Conservation (phyloP, 192 early-diverging fungal genomes). For the Podila verticillata region DNA sequence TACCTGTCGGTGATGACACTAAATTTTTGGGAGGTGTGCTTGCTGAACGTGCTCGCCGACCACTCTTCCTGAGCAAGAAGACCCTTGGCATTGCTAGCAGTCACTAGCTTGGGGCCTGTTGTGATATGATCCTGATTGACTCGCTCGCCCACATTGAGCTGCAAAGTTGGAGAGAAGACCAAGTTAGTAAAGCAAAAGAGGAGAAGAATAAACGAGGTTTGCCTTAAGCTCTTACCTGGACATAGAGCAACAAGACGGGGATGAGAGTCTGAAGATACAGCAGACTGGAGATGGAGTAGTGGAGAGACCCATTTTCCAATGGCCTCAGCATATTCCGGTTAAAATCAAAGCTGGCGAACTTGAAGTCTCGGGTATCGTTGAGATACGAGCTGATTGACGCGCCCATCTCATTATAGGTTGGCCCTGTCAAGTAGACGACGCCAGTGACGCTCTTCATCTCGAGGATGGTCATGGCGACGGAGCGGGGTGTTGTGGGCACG, state of each 20-base stretch:
- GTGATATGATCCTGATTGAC: conserved; percentile 21
- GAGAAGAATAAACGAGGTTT: not conserved
- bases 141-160: conserved; percentile 32
- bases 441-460: conserved; percentile 11
- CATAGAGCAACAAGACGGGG: conserved; percentile 22
- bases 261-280: conserved; percentile 33
- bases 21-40: not conserved
- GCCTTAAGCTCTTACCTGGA: conserved; percentile 15
- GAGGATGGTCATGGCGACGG: not conserved
- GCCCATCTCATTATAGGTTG: conserved; percentile 6
- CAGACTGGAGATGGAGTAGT: conserved; percentile 38
- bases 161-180: not conserved
- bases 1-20: conserved; percentile 40
- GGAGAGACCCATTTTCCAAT: not conserved
- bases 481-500: not conserved
- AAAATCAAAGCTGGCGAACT: conserved; percentile 39
- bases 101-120: conserved; percentile 37
- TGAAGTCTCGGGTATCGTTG: conserved; percentile 25
- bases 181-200: not conserved
- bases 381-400: not conserved
- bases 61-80: conserved; percentile 33
- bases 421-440: conserved; percentile 24
- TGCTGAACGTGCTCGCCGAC: not conserved
- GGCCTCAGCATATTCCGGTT: not conserved
- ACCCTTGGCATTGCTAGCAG: conserved; percentile 13